These are phyloP conservation scores for Thamnidium elegans DNA, from an alignment of 192 early-diverging fungal species.

Conservation along the genomic window DNA sequence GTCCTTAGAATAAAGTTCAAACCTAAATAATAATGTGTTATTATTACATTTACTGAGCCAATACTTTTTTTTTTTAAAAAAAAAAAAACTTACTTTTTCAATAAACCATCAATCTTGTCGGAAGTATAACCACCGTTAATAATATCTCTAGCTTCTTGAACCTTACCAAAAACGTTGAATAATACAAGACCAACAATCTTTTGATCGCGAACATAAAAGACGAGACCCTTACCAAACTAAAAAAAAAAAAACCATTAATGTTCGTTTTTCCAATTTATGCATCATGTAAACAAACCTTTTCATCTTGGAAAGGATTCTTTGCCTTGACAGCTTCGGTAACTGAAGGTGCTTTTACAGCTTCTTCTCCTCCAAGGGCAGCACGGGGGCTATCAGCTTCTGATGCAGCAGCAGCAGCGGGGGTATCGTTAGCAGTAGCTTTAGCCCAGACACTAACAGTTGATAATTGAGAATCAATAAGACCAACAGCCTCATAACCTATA, in stretches of 20 bases:
- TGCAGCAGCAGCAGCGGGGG: slow-evolving; percentile 22
- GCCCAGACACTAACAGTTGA: slow-evolving; percentile 64
- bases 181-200: slow-evolving; percentile 56
- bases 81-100: slow-evolving; percentile 26
- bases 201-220: slow-evolving; percentile 56
- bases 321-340: slow-evolving; percentile 25
- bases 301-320: slow-evolving; percentile 9
- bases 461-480: slow-evolving; percentile 52
- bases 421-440: slow-evolving; percentile 41
- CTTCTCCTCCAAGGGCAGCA: slow-evolving; percentile 18
- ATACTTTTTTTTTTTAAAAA: too few species aligned
- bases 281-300: slow-evolving; percentile 19
- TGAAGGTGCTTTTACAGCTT: slow-evolving; percentile 27
- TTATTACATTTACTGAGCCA: too few species aligned
- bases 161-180: slow-evolving; percentile 61
- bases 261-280: not conserved
- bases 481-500: slow-evolving; percentile 59
- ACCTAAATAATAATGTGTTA: too few species aligned
- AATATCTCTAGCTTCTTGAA: slow-evolving; percentile 59
- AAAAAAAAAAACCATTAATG: not conserved
- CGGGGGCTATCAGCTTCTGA: slow-evolving; percentile 35
- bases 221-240: slow-evolving; percentile 58
- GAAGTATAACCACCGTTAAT: slow-evolving; percentile 35
- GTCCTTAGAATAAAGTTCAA: too few species aligned
- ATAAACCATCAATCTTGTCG: slow-evolving; percentile 29